Evolutionary conservation across 1,139 yeast species (phyloP), one percentile per base, ranked within the genome.

Genomic region (Saccharomyces hybrid): DNA sequence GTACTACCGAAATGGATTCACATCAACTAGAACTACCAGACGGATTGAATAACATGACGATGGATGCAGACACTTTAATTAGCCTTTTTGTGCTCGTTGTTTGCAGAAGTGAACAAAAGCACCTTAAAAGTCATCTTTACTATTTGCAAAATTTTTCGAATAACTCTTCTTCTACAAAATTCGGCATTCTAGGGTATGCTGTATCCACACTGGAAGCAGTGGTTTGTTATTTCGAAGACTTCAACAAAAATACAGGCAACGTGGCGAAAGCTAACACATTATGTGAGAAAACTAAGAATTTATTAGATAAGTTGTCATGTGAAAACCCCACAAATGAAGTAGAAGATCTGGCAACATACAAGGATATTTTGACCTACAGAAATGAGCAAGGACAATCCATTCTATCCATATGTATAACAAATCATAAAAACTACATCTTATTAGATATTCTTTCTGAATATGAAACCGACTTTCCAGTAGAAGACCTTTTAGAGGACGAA

Each of bases 161-260:
- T 74, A 79, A 54, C 68, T 78, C 69, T 57, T 73, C 73, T 42
- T 62, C 72, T 2, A 77, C 60, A 7, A 63, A 76, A 42, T 67
- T 75, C 8, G 90, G 89, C 0, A 70, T 77, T 26, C 61, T 75
- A 5, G 88, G 87, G 0, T 85, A 84, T 62, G 78, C 84, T 0
- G 62, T 90, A 32, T 85, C 96, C 52, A 88, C 96, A 9, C 73
- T 90, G 49, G 96, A 90, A 64, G 96, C 93, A 0, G 95, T 89
- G 0, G 64, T 89, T 6, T 81, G 73, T 57, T 95, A 86, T 65
- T 75, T 65, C 31, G 62, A 63, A 11, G 52, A 51, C 11, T 49
- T 51, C 34, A 49, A 51, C 27, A 56, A 54, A 28, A 38, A 56
- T 7, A 46, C 51, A 57, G 49, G 50, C 7, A 16, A 46, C 13